Base-by-base conservation (phyloP, 306 rosid species). In the Hylodesmum podocarpum region DNA sequence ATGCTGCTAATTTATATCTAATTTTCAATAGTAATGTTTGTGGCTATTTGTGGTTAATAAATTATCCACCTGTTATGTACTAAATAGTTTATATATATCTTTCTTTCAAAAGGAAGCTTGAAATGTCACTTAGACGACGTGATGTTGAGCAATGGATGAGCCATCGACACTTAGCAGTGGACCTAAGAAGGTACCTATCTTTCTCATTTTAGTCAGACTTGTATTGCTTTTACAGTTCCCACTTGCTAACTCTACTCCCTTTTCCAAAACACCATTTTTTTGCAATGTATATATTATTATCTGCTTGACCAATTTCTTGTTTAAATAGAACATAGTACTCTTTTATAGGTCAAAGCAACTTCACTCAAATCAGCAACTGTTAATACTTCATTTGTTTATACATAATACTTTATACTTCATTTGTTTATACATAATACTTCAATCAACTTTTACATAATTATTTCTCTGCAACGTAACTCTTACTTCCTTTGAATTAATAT, bases 61-160 rank as follows among this genome's bases (percentile, higher is more conserved):
- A 33, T 31, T 62, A 46, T 1, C 27, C 13, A 7, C 50, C 33
- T 65, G 8, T 27, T 18, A 66, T 24, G 39, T 66, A 33, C 53
- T 22, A 16, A 3, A 9, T 51, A n/a, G 24, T 76, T 27, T 77
- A 46, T 41, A 59, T 61, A 15, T 25, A 59, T 36, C 49, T 43
- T 74, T 65, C 51, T 64, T 51, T 66, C 41, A 13, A 44, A 55
- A 80, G 84, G 84, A 67, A 76, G 57, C 66, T 81, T 6, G 84
- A 81, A 68, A 81, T 57, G 84, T 81, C 84, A 57, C 84, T 81
- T 58, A 74, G 80, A 47, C 76, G 21, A 57, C 76, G 76, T 47
- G 84, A 80, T 74, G 80, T 80, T 57, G 84, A 80, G 65, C 71
- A 80, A 36, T 80, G 84, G 84, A 80, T 80, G 84, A 80, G 80